Conservation (phyloP, 805 yeast genomes). For the Yamadazyma sp. region DNA sequence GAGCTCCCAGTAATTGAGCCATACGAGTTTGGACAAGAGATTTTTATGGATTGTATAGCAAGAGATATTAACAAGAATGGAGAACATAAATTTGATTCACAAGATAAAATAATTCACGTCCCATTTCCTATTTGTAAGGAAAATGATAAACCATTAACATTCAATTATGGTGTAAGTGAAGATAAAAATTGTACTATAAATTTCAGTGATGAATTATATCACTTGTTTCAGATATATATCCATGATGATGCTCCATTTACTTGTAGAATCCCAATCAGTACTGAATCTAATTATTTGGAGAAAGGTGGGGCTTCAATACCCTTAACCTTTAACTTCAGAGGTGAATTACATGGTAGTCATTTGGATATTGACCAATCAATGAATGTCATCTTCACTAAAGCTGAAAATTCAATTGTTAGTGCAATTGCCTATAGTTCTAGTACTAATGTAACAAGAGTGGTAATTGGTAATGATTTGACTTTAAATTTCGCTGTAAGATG, state of each 20-base stretch:
- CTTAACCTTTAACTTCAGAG: constrained; percentile 60
- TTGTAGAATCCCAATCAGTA: constrained; percentile 57
- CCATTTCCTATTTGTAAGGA: constrained; percentile 64
- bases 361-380: constrained; percentile 60
- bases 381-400: constrained; percentile 48
- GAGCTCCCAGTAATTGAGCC: constrained; percentile 38
- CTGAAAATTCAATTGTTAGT: constrained; percentile 44
- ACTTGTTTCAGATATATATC: constrained; percentile 68
- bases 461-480: constrained; percentile 63
- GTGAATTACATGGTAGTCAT: constrained; percentile 64
- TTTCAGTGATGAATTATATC: constrained; percentile 64
- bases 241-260: constrained; percentile 78
- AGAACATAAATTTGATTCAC: constrained; percentile 68
- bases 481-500: constrained; percentile 59
- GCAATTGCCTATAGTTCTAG: constrained; percentile 61
- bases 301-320: constrained; percentile 53
- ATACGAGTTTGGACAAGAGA: constrained; percentile 36
- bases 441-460: constrained; percentile 56
- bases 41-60: constrained; percentile 57
- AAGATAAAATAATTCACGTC: constrained; percentile 54
- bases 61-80: constrained; percentile 67
- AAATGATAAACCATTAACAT: constrained; percentile 55
- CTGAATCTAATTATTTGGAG: constrained; percentile 40
- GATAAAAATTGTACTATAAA: constrained; percentile 58
- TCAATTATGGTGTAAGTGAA: constrained; percentile 51